A percentile compares a stretch with the other conserved stretches of the same genome.
Evolutionary conservation across 345 rosid genomes (phyloP).

Genomic region (Zanthoxylum bungeanum): DNA sequence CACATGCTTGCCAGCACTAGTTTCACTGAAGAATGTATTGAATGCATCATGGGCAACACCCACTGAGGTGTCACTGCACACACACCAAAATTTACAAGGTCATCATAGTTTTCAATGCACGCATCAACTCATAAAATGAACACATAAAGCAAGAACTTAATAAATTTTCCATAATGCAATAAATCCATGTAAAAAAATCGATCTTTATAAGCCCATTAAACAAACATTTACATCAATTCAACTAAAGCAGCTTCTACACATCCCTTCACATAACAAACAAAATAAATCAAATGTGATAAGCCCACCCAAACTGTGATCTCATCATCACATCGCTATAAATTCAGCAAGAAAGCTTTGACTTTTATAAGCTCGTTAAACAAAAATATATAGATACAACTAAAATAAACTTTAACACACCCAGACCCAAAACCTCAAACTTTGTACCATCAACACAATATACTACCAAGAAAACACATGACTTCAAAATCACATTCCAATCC

Average conservation of each 20-base stretch:
- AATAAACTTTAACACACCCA: no score
- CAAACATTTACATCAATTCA: not conserved
- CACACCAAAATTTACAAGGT: not conserved
- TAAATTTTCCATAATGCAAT: not conserved
- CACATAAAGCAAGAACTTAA: not conserved
- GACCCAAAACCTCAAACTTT: no score
- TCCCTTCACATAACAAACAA: not conserved
- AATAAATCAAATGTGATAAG: not conserved
- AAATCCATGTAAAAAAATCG: not conserved
- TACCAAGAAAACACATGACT: no score
- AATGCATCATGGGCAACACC: slow-evolving; percentile 42
- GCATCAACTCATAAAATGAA: not conserved
- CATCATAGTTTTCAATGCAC: not conserved
- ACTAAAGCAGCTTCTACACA: not conserved
- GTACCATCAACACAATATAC: no score
- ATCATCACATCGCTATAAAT: no score
- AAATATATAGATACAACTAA: no score
- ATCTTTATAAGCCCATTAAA: not conserved
- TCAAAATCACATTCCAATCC: no score
- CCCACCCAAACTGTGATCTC: not conserved
- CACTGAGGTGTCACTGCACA: slow-evolving; percentile 36
- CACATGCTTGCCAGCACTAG: slow-evolving; percentile 51
- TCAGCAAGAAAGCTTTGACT: no score
- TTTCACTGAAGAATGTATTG: slow-evolving; percentile 61
- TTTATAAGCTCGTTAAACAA: no score